Conservation (phyloP, 768 basidiomycete species). For the Pisolithus tinctorius region DNA sequence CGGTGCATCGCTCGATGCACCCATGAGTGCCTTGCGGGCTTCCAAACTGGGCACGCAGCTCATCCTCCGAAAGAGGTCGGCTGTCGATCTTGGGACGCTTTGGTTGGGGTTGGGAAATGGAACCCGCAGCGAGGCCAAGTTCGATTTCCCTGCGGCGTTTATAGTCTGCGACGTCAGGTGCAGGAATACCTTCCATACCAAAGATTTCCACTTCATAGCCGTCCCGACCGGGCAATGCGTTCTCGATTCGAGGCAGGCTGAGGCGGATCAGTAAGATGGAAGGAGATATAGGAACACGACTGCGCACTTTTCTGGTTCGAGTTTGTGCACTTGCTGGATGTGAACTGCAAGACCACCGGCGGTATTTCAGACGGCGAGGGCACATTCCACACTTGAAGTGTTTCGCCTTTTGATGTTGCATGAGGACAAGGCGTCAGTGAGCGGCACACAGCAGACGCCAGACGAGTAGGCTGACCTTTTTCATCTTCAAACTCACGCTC, state of each 20-base stretch:
- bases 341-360: slow-evolving; percentile 97
- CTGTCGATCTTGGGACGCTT: slow-evolving; percentile 82
- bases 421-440: slow-evolving; percentile 51
- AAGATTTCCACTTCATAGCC: slow-evolving; percentile 99
- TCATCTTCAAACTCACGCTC: slow-evolving; percentile 99
- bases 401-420: slow-evolving; percentile 99
- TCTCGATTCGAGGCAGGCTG: slow-evolving; percentile 86
- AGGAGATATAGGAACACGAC: slow-evolving; percentile 5
- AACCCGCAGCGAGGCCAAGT: slow-evolving; percentile 75
- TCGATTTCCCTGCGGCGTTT: slow-evolving; percentile 94
- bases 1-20: slow-evolving; percentile 37
- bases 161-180: slow-evolving; percentile 91
- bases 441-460: neutral
- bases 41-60: slow-evolving; percentile 79
- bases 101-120: slow-evolving; percentile 72
- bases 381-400: slow-evolving; percentile 98
- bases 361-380: slow-evolving; percentile 89
- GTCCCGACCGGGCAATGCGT: slow-evolving; percentile 92
- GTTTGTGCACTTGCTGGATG: slow-evolving; percentile 97
- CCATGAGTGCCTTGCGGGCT: slow-evolving; percentile 92
- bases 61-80: slow-evolving; percentile 69
- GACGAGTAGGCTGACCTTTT: slow-evolving; percentile 54
- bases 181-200: slow-evolving; percentile 98
- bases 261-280: neutral
- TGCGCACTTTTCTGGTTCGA: slow-evolving; percentile 76